Evolutionary conservation across 2,329 filamentous ascomycete genomes (phyloP), one percentile per base, ranked within the genome.

Genomic region (Arthrobotrys conoides): DNA sequence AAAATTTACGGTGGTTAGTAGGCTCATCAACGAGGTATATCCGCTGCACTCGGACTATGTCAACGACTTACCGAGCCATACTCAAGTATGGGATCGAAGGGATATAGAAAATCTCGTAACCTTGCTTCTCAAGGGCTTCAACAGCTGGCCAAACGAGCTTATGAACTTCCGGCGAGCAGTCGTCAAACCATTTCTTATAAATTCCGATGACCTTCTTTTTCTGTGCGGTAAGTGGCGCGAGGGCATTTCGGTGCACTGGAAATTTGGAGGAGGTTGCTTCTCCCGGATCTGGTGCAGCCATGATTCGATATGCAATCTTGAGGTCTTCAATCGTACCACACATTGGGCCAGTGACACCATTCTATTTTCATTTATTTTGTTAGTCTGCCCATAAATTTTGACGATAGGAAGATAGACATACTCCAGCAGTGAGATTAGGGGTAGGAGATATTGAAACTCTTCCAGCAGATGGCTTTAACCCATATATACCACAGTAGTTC

Each of bases 281-380:
- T 1, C 87, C 84, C 0, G 91, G 89, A 82, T 97, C 88, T 0
- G 93, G 92, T 66, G 90, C 88, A 1, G 92, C 88, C 88, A 96
- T 93, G 81, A 92, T 83, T 63, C 92, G 90, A 85, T 96, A 97
- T n/a, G 92, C 91, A 66, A 94, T 87, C 79, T 91, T 91, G 5
- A 97, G 88, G 82, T 97, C 94, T 41, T 90, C 87, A 80, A 92
- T 92, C 69, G 88, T 95, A 59, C 89, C 88, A 16, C 93, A 91
- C 82, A 97, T 88, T 6, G 94, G 94, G 0, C 93, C 93, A 5
- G 89, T 86, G 16, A 96, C 91, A 71, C 87, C 87, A 5, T 76
- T 80, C 30, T 73, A 61, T n/a, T 41, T 18, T 27, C 30, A 20
- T 44, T 30, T 8, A 46, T 46, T 49, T 24, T 14, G 49, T 48